Base-by-base conservation (phyloP, 306 rosid genomes). In the Citrullus amarus region DNA sequence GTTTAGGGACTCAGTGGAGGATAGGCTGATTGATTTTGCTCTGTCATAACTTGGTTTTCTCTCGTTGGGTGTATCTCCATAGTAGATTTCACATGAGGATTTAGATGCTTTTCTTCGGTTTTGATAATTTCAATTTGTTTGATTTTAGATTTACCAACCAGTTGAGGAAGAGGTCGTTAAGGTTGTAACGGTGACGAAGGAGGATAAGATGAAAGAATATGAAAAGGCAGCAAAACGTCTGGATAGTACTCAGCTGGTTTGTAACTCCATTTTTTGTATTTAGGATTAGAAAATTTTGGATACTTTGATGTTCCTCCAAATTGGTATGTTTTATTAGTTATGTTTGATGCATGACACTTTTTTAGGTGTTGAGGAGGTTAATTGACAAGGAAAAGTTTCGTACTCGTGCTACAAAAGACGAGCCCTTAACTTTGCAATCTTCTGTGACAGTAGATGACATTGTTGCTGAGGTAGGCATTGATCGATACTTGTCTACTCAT, bases 201-300 rank as follows among this genome's bases (percentile, higher is more conserved):
- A 88, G 86, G 89, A 89, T 83, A 85, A 67, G 87, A 77, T 87
- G 82, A 90, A 85, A 84, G 97, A 89, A 74, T 90, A 85, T 72
- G 95, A 89, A 79, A 89, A 83, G 87, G 95, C 96, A 8, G 96
- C 95, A 5, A 71, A 84, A 16, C 90, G 89, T 32, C 88, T 92
- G 68, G 91, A 82, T 80, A 87, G 86, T 67, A 85, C 93, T 65
- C 89, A 83, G 81, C 90, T 93, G 98, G 98, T 93, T 81, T 62
- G 96, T 85, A 46, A 48, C 77, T 50, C 13, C 13, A 6, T 4
- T 13, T 25, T 71, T 71, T 71, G 28, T 25, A 25, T 0, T 48
- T 48, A 48, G 53, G 53, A 2, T 48, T 48, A 15, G 53, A 11
- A 12, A 2, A 11, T 48, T 46, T 48, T 25, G 8, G 13, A 71